A percentile compares a stretch with the other conserved stretches of the same genome.
Conservation (phyloP, 1,284 basidiomycete genomes). For the Pterulicium gracile region DNA sequence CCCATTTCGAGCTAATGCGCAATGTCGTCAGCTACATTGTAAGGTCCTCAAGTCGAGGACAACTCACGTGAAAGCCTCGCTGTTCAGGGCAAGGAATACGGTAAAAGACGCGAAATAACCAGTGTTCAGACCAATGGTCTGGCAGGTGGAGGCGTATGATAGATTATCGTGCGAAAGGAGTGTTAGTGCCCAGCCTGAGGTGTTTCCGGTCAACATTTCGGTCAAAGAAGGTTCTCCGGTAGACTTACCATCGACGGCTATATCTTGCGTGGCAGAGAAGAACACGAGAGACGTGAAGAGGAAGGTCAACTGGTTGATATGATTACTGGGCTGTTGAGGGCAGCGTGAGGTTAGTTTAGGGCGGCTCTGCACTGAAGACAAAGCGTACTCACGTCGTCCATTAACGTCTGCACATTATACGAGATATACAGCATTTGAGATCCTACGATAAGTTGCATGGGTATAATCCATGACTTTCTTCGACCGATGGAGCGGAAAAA, state of each 20-base stretch:
- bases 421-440: slow-evolving; percentile 85
- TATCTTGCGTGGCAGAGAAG: slow-evolving; percentile 98
- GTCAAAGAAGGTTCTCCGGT: slow-evolving; percentile 10
- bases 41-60: slow-evolving; percentile 2
- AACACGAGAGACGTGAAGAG: slow-evolving; percentile 89
- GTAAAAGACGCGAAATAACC: slow-evolving; percentile 97
- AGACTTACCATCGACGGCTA: slow-evolving; percentile 82
- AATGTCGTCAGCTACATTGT: slow-evolving; percentile 8
- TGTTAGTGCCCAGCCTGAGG: slow-evolving; percentile 95
- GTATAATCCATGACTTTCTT: slow-evolving; percentile 97
- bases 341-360: slow-evolving; percentile 8
- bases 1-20: slow-evolving; percentile 60
- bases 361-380: too few relatives aligned
- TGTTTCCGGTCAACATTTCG: too few relatives aligned
- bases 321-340: slow-evolving; percentile 60
- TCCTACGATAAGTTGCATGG: slow-evolving; percentile 90
- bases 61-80: slow-evolving; percentile 83
- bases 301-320: slow-evolving; percentile 74
- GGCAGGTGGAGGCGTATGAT: slow-evolving; percentile 95
- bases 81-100: slow-evolving; percentile 95
- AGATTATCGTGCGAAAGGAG: slow-evolving; percentile 92
- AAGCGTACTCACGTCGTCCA: slow-evolving; percentile 61
- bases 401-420: slow-evolving; percentile 65
- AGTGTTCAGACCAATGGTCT: slow-evolving; percentile 94
- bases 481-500: slow-evolving; percentile 79